Evolutionary conservation across 768 basidiomycete genomes (phyloP), one percentile per base, ranked within the genome.

Genomic region (Hypholoma sublateritium): DNA sequence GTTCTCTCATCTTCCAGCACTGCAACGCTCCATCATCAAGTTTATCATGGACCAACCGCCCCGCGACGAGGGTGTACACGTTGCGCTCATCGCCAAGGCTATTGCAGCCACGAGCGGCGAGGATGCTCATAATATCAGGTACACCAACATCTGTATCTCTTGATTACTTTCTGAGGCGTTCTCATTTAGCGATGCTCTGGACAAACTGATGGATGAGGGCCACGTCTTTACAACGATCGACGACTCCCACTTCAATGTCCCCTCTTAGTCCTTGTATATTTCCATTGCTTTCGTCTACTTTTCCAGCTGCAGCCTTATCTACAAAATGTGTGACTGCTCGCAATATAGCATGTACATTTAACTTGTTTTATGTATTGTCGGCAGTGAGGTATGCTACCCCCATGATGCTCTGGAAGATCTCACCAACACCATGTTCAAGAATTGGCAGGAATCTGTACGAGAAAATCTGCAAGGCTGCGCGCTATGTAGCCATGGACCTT

Each of bases 131-230:
- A 72, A 77, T 59, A 86, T 93, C 59, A 87, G 86, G 91, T 89
- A 58, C 43, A 71, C 21, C 4, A 19, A 44, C 5, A 9, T 46
- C 45, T 14, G 25, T 16, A 28, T 58, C 9, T 54, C 14, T 17
- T 36, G 37, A 35, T 42, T 21, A 54, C 28, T 19, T 46, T 25
- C 17, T 45, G 35, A 32, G 17, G 49, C n/a, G 19, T 37, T 25
- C 39, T 21, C 28, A 32, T n/a, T 34, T 58, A 91, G 93, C 66
- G 76, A 81, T 43, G 89, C 89, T 5, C 73, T 95, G 61, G 91
- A 95, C 61, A 70, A 72, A 50, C 78, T 98, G 51, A 87, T 93
- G 79, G 86, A 88, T 51, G 87, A 90, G 0, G 95, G 95, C 0
- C 72, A 82, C 60, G 78, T 95, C 55, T 98, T 82, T 70, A 88